A percentile compares a stretch with the other conserved stretches of the same genome.
Conservation (phyloP, 2,329 filamentous ascomycete genomes). For the Hortaea sp. region DNA sequence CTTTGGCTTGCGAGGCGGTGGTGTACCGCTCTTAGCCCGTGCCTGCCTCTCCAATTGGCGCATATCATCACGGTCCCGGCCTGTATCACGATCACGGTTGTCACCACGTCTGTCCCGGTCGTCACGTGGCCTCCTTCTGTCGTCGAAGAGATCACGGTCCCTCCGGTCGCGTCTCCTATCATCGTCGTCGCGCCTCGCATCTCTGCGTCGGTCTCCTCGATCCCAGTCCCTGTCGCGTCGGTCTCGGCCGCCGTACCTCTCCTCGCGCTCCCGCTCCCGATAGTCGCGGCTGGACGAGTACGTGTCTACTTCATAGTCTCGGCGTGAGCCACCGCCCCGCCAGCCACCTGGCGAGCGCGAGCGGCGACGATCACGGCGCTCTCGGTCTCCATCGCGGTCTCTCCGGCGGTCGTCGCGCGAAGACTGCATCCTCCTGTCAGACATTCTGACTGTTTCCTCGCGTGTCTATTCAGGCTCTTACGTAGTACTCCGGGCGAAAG, state of each 20-base stretch:
- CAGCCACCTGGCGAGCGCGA: conserved; percentile 66
- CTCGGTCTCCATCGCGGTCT: conserved; percentile 36
- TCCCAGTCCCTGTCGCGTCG: conserved; percentile 12
- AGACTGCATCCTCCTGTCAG: conserved; percentile 31
- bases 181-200: conserved; percentile 50
- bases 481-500: conserved; percentile 4
- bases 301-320: conserved; percentile 70
- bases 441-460: conserved; percentile 20
- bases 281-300: conserved; percentile 92
- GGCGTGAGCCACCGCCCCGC: conserved; percentile 58
- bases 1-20: conserved; percentile 76
- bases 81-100: conserved; percentile 28
- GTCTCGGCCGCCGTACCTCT: conserved; percentile 62
- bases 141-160: conserved; percentile 26
- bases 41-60: conserved; percentile 23
- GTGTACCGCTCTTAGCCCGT: conserved; percentile 62
- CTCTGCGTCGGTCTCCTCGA: conserved; percentile 47
- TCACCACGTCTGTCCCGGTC: conserved; percentile 24
- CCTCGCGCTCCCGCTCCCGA: conserved; percentile 85
- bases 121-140: conserved; percentile 21
- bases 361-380: conserved; percentile 53
- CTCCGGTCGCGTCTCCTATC: conserved; percentile 36
- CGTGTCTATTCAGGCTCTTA: conserved; percentile 19
- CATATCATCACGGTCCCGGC: conserved; percentile 26
- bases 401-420: conserved; percentile 40